Evolutionary conservation across 371 early-diverging fungal genomes (phyloP), one percentile per base, ranked within the genome.

Genomic region (Apophysomyces elegans): DNA sequence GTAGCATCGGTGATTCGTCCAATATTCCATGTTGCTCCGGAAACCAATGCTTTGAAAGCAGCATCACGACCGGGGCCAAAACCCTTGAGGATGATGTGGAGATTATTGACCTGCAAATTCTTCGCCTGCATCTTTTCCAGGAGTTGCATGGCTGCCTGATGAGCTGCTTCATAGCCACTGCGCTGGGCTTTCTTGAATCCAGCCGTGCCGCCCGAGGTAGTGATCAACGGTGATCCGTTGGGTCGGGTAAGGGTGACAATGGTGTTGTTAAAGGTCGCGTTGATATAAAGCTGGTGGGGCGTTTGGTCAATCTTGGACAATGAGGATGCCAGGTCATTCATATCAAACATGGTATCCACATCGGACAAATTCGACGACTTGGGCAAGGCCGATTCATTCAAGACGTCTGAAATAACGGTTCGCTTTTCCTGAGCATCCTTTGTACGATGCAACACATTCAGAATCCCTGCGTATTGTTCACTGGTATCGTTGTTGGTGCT

Each of bases 51-150:
- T 72, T 92, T 89, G 82, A 92, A 96, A 0, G 92, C 94, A 56
- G 96, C 96, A 66, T 96, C 96, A 47, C 97, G 78, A 14, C 96
- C 98, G 0, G 94, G 90, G 5, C 98, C 98, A 70, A 96, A 95
- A 11, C 96, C 96, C 67, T 93, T 93, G 32, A 97, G 78, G 61
- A 89, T 83, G 37, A 97, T 73, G 75, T 96, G 93, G 36, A 95
- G 66, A 26, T 85, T 87, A 18, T 72, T 70, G 26, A 90, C 80
- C 47, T 81, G 83, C 37, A 91, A 80, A 26, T 85, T 86, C 73
- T 84, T 86, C 69, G 89, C 87, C 63, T 85, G 74, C 64, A 86
- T 85, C 63, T 87, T 89, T 35, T 85, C 85, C 62, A 91, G 77
- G 56, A 96, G 62, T 70, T 90, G 87, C 59, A 83, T 64, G 44